These are phyloP conservation scores for Penicillium palitans DNA, from an alignment of 2,329 filamentous ascomycete genomes.

Conservation along the genomic window DNA sequence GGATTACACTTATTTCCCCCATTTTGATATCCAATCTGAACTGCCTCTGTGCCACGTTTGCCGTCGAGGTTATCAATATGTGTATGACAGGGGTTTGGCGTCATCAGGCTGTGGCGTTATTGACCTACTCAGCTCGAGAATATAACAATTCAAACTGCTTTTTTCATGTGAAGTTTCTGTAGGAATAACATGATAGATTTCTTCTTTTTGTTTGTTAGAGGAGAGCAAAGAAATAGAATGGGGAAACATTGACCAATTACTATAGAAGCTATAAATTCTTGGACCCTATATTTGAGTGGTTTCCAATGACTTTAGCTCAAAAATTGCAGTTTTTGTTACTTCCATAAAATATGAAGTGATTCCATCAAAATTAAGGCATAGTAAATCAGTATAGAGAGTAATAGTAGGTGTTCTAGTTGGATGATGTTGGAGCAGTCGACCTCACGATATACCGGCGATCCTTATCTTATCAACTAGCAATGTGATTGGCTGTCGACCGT, in stretches of 20 bases:
- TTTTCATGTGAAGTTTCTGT: not conserved
- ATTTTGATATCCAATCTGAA: not conserved
- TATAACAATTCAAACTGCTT: not conserved
- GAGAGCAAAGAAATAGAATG: not conserved
- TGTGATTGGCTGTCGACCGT: slow-evolving; percentile 6
- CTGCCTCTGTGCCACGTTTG: not conserved
- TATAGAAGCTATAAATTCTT: no score
- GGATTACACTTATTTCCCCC: not conserved
- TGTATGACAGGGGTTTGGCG: slow-evolving; percentile 1
- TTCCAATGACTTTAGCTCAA: not conserved
- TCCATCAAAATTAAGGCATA: not conserved
- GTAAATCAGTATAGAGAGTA: not conserved
- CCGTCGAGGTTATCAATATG: not conserved
- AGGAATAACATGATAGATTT: not conserved
- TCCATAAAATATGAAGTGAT: not conserved
- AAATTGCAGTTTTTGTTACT: not conserved
- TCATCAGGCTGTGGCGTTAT: slow-evolving; percentile 1
- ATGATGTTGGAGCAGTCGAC: not conserved
- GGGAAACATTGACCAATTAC: not conserved
- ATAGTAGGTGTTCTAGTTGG: no score
- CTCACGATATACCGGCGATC: not conserved
- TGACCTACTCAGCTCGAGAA: not conserved
- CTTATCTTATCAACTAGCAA: slow-evolving; percentile 10
- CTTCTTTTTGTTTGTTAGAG: no score
- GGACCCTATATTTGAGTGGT: not conserved